Evolutionary conservation across 768 basidiomycete species (phyloP).

Genomic region (Melanogaster broomeanus): DNA sequence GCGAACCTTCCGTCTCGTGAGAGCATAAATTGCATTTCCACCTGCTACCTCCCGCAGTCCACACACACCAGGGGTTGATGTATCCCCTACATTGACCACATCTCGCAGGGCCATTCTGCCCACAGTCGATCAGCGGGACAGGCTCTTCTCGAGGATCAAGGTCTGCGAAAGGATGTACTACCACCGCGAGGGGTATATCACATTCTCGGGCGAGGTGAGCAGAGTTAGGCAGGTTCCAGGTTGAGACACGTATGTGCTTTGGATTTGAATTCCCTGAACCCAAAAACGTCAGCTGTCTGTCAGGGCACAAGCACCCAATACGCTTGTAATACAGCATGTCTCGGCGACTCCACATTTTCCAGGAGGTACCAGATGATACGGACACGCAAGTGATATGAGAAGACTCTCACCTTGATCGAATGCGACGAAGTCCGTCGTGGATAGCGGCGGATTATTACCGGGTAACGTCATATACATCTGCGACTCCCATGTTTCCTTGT

Average conservation of each 20-base stretch:
- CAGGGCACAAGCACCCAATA: neutral
- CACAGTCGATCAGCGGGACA: conserved; percentile 75
- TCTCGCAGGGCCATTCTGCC: conserved; percentile 73
- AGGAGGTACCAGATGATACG: neutral
- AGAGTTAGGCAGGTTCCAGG: conserved; percentile 85
- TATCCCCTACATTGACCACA: conserved; percentile 87
- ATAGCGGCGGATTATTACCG: conserved; percentile 69
- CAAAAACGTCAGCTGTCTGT: conserved; percentile 14
- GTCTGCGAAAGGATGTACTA: conserved; percentile 90
- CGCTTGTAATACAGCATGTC: neutral
- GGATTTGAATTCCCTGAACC: conserved; percentile 83
- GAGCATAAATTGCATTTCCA: conserved; percentile 95
- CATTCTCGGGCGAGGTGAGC: conserved; percentile 80
- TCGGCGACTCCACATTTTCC: neutral
- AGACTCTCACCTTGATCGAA: conserved; percentile 77
- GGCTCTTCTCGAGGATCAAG: conserved; percentile 77
- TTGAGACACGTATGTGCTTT: conserved; percentile 84
- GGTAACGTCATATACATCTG: conserved; percentile 67
- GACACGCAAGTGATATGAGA: neutral
- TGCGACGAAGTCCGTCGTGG: conserved; percentile 86
- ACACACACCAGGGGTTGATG: conserved; percentile 92
- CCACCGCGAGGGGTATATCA: conserved; percentile 78
- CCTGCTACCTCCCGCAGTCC: conserved; percentile 75
- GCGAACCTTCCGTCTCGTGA: conserved; percentile 80
- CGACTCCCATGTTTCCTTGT: conserved; percentile 77